These are phyloP conservation scores for Venturiaceae sp. DNA, from an alignment of 2,329 filamentous ascomycete genomes.

Conservation along the genomic window DNA sequence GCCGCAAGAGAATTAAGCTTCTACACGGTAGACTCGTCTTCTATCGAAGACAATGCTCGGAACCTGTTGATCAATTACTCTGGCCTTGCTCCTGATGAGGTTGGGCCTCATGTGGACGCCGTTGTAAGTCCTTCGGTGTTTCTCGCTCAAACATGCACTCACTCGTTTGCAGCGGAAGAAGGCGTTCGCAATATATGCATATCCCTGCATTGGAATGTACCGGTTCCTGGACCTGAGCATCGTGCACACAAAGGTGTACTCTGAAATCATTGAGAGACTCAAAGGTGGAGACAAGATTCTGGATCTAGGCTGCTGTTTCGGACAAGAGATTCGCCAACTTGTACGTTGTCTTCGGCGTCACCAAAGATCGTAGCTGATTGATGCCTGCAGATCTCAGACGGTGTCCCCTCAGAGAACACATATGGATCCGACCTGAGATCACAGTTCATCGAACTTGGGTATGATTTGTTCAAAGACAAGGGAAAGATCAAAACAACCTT, in stretches of 20 bases:
- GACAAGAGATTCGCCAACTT: constrained; percentile 35
- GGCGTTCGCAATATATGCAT: constrained; percentile 12
- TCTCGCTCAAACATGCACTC: not conserved
- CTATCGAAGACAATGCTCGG: not conserved
- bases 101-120: constrained; percentile 6
- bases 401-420: constrained; percentile 27
- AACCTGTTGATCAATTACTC: not conserved
- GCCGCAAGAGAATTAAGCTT: constrained; percentile 4
- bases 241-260: constrained; percentile 17
- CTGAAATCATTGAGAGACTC: constrained; percentile 22
- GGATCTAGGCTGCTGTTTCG: constrained; percentile 36
- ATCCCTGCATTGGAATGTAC: constrained; percentile 26
- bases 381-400: constrained; percentile 10
- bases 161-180: constrained; percentile 1
- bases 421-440: constrained; percentile 28
- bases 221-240: constrained; percentile 25
- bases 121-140: not conserved
- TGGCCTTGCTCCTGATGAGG: not conserved
- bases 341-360: constrained; percentile 11
- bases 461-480: constrained; percentile 20
- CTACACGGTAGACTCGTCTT: not conserved
- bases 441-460: constrained; percentile 46
- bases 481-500: constrained; percentile 39
- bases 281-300: constrained; percentile 25
- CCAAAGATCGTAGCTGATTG: not conserved